Evolutionary conservation across 2,329 filamentous ascomycete species (phyloP).

Genomic region (Herpotrichia juniperi): DNA sequence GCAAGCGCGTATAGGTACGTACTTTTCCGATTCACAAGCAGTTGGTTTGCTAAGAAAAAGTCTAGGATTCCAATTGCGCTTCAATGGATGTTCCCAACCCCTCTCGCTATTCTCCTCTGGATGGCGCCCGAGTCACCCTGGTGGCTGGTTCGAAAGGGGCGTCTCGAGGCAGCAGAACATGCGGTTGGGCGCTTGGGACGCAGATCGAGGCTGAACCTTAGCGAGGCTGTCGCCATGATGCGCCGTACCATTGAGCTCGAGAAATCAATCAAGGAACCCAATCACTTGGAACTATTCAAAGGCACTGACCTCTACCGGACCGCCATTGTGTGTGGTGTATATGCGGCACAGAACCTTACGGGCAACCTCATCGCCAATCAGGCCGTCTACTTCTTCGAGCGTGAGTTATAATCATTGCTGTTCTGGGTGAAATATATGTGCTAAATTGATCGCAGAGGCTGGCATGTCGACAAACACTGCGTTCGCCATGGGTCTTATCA

Average conservation of each 20-base stretch:
- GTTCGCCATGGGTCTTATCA: slow-evolving; percentile 69
- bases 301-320: slow-evolving; percentile 62
- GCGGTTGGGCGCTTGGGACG: slow-evolving; percentile 59
- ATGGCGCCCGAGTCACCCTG: slow-evolving; percentile 61
- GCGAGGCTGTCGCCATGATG: slow-evolving; percentile 64
- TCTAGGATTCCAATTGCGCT: slow-evolving; percentile 36
- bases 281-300: slow-evolving; percentile 59
- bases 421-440: neutral
- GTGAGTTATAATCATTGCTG: slow-evolving; percentile 43
- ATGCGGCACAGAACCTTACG: slow-evolving; percentile 65
- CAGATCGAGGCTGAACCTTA: slow-evolving; percentile 41
- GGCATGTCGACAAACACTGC: slow-evolving; percentile 61
- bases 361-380: slow-evolving; percentile 69
- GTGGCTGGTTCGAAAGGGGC: slow-evolving; percentile 55
- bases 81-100: slow-evolving; percentile 50
- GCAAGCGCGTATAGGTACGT: slow-evolving; percentile 26
- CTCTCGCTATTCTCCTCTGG: slow-evolving; percentile 51
- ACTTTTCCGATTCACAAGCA: neutral
- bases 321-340: slow-evolving; percentile 62
- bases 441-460: slow-evolving; percentile 57
- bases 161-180: slow-evolving; percentile 50
- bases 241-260: slow-evolving; percentile 63
- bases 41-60: slow-evolving; percentile 12
- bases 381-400: slow-evolving; percentile 66
- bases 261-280: slow-evolving; percentile 54